phyloP scores from a whole-genome alignment of 768 basidiomycete species.

The Arthromyces matolae region DNA sequence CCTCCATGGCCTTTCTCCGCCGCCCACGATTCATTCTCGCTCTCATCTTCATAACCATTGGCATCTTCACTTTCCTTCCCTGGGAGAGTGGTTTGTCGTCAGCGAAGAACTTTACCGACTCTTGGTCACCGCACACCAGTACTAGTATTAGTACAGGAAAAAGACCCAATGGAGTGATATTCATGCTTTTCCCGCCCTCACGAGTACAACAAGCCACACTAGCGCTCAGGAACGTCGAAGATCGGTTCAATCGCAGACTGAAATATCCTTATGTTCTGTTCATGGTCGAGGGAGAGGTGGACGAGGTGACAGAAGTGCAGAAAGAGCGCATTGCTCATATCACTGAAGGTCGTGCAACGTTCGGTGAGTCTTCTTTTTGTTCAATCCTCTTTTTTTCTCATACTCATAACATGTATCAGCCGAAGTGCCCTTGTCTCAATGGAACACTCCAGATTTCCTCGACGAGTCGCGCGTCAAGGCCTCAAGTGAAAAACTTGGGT shows the following conservation, averaged over 20 bases:
- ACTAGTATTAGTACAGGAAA: no score
- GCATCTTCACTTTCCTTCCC: slow-evolving; percentile 1
- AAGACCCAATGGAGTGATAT: slow-evolving; percentile 24
- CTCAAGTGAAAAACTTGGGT: slow-evolving; percentile 25
- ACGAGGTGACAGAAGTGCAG: slow-evolving; percentile 20
- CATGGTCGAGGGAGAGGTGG: slow-evolving; percentile 22
- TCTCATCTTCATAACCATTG: slow-evolving; percentile 2
- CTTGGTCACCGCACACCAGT: background rate
- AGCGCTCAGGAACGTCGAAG: slow-evolving; percentile 27
- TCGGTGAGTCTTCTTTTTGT: slow-evolving; percentile 17
- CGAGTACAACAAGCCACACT: slow-evolving; percentile 24
- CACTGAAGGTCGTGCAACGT: slow-evolving; percentile 25
- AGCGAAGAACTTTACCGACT: background rate
- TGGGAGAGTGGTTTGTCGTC: slow-evolving; percentile 4
- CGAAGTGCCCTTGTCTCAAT: slow-evolving; percentile 19
- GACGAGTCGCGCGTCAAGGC: slow-evolving; percentile 19
- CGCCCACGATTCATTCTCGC: slow-evolving; percentile 5
- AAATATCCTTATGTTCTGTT: slow-evolving; percentile 29
- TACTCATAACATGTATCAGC: slow-evolving; percentile 12
- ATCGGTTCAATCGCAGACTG: slow-evolving; percentile 27
- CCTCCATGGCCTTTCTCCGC: slow-evolving; percentile 4
- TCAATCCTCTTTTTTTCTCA: background rate
- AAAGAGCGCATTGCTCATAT: slow-evolving; percentile 22
- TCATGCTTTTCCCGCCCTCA: slow-evolving; percentile 24
- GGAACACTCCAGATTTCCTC: slow-evolving; percentile 23